phyloP scores from a whole-genome alignment of 2,329 filamentous ascomycete genomes.

The Lecanicillium sp. region DNA sequence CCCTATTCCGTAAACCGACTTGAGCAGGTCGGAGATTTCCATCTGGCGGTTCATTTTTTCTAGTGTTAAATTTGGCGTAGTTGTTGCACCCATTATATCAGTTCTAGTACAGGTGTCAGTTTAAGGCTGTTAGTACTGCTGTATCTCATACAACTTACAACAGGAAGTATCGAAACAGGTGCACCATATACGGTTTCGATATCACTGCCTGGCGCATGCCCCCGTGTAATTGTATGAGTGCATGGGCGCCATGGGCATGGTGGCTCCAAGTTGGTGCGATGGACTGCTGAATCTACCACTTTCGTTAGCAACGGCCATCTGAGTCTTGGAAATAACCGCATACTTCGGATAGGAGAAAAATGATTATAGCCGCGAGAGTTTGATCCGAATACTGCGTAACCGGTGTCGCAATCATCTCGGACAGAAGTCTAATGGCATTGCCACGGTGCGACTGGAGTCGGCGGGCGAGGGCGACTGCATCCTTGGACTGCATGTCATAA shows the following conservation, averaged over 20 bases:
- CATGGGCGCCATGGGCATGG: slow-evolving; percentile 15
- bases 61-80: slow-evolving; percentile 9
- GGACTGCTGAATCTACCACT: slow-evolving; percentile 14
- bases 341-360: slow-evolving; percentile 18
- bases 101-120: too few species aligned
- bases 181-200: background rate
- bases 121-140: background rate
- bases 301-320: background rate
- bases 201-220: slow-evolving; percentile 12
- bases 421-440: slow-evolving; percentile 16
- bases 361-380: slow-evolving; percentile 13
- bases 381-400: background rate
- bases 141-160: slow-evolving; percentile 6
- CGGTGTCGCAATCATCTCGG: slow-evolving; percentile 6
- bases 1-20: slow-evolving; percentile 16
- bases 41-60: slow-evolving; percentile 12
- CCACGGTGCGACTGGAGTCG: slow-evolving; percentile 17
- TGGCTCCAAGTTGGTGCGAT: slow-evolving; percentile 17
- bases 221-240: slow-evolving; percentile 15
- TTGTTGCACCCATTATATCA: slow-evolving; percentile 17
- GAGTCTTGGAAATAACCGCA: background rate
- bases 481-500: slow-evolving; percentile 2
- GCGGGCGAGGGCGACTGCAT: slow-evolving; percentile 7
- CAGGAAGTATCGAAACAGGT: slow-evolving; percentile 15
- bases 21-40: slow-evolving; percentile 13